Conservation (phyloP, 208 protist genomes). For the Entamoeba invadens region DNA sequence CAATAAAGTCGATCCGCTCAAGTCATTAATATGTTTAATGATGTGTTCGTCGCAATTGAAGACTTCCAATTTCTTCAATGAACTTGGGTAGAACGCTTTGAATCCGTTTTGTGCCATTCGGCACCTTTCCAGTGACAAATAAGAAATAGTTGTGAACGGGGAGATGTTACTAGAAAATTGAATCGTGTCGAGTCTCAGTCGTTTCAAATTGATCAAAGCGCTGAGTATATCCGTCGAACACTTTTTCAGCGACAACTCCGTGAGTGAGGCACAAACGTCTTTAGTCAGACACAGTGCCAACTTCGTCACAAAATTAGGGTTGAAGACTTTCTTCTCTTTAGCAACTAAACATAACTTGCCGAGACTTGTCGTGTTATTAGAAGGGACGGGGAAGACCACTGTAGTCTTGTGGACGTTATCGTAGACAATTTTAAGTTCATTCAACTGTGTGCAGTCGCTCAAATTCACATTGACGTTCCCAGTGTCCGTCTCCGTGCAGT, state of each 20-base stretch:
- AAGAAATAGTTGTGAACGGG: background rate
- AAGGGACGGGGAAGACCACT: background rate
- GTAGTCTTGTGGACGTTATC: background rate
- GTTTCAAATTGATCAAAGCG: background rate
- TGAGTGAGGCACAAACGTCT: background rate
- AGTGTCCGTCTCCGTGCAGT: background rate
- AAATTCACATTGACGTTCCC: background rate
- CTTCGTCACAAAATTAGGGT: background rate
- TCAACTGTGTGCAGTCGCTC: background rate
- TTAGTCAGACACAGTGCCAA: background rate
- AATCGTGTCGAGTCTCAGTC: background rate
- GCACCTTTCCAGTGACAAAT: background rate
- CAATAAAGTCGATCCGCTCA: background rate
- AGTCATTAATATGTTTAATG: background rate
- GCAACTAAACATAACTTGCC: background rate
- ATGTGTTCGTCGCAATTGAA: background rate
- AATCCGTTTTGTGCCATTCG: background rate
- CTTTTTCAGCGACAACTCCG: background rate
- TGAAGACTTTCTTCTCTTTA: background rate
- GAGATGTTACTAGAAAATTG: background rate
- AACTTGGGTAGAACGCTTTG: background rate
- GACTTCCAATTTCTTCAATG: background rate
- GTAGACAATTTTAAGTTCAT: background rate
- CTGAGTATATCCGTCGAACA: background rate
- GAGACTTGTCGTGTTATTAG: background rate